Evolutionary conservation across 768 basidiomycete genomes (phyloP).

Genomic region (Tulasnella sp.): DNA sequence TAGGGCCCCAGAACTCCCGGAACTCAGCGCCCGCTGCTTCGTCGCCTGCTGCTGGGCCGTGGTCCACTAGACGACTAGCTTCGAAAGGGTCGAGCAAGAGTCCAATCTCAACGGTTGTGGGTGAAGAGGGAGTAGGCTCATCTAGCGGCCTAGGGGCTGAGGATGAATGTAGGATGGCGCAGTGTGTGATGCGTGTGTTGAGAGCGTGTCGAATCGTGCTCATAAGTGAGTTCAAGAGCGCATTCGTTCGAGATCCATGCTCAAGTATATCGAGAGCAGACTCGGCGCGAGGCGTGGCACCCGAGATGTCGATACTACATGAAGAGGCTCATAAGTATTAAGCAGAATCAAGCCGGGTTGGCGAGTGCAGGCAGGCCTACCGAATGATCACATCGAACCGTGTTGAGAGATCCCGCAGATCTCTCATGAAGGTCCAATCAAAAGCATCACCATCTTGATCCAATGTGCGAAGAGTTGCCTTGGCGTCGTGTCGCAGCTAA

Average conservation of each 20-base stretch:
- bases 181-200: slow-evolving; percentile 54
- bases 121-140: slow-evolving; percentile 31
- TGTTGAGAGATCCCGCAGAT: slow-evolving; percentile 48
- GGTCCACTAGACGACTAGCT: slow-evolving; percentile 81
- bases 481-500: slow-evolving; percentile 68
- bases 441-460: slow-evolving; percentile 52
- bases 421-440: slow-evolving; percentile 57
- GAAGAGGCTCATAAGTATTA: not conserved
- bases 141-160: slow-evolving; percentile 15
- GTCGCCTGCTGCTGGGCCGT: slow-evolving; percentile 65
- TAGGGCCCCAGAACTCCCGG: slow-evolving; percentile 80
- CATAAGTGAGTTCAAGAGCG: slow-evolving; percentile 23
- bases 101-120: slow-evolving; percentile 51
- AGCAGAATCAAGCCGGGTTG: no score
- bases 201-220: slow-evolving; percentile 46
- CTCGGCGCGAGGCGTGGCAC: slow-evolving; percentile 32
- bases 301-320: slow-evolving; percentile 44
- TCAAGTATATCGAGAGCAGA: slow-evolving; percentile 39
- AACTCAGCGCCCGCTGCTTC: slow-evolving; percentile 48
- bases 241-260: slow-evolving; percentile 38
- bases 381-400: slow-evolving; percentile 66
- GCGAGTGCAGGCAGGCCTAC: slow-evolving; percentile 29
- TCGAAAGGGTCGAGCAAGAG: slow-evolving; percentile 58
- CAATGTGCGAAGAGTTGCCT: slow-evolving; percentile 54
- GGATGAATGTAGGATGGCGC: slow-evolving; percentile 38